Evolutionary conservation across 768 basidiomycete genomes (phyloP).

Genomic region (Filobasidium wieringae): DNA sequence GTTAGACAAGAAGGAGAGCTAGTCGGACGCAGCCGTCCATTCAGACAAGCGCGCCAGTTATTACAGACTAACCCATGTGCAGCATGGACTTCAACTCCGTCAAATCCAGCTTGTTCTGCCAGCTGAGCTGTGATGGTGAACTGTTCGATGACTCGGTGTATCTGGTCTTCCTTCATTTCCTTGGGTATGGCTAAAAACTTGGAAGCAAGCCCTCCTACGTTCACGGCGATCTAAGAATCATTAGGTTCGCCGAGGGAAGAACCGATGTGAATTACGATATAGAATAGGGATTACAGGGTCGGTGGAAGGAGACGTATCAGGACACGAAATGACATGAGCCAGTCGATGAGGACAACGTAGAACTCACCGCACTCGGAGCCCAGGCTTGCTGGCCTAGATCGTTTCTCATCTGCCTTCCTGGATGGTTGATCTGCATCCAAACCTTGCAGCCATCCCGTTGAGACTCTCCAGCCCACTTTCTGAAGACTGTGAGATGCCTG

Average conservation of each 20-base stretch:
- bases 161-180: background rate
- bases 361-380: background rate
- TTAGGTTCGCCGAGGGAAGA: too few relatives aligned
- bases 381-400: conserved; percentile 1
- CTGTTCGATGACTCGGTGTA: background rate
- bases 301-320: too few relatives aligned
- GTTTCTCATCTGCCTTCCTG: background rate
- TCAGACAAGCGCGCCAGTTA: too few relatives aligned
- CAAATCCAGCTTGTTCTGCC: conserved; percentile 1
- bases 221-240: too few relatives aligned
- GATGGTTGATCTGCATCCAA: background rate
- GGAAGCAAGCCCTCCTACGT: too few relatives aligned
- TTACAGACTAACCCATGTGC: background rate
- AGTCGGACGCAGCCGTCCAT: background rate
- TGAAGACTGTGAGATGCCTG: background rate
- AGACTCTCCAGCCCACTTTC: background rate
- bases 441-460: background rate
- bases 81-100: conserved; percentile 5
- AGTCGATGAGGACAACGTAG: too few relatives aligned
- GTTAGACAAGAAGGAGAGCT: background rate
- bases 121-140: background rate
- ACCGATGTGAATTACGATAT: too few relatives aligned
- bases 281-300: too few relatives aligned
- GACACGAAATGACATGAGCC: too few relatives aligned
- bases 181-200: background rate